Conservation (phyloP, 2,329 filamentous ascomycete species). For the Pleurostoma richardsiae region DNA sequence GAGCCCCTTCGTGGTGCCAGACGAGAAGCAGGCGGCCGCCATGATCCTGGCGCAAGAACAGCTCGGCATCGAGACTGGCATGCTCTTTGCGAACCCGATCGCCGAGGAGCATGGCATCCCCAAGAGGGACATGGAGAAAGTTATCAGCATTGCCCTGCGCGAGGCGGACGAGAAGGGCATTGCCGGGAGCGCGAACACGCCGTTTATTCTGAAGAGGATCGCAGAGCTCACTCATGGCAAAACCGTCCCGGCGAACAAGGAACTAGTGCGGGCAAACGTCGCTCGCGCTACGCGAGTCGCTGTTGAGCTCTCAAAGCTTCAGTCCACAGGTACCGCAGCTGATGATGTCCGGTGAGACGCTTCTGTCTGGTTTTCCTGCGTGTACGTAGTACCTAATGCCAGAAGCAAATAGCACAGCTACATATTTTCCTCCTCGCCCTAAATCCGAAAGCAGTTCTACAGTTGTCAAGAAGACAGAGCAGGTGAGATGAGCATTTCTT, state of each 20-base stretch:
- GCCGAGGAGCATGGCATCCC: slow-evolving; percentile 66
- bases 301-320: slow-evolving; percentile 43
- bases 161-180: slow-evolving; percentile 62
- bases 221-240: slow-evolving; percentile 69
- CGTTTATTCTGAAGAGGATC: slow-evolving; percentile 75
- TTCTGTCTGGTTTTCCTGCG: not conserved
- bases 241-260: slow-evolving; percentile 70
- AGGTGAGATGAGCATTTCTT: too few relatives aligned
- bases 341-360: not conserved
- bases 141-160: slow-evolving; percentile 63
- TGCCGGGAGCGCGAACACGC: slow-evolving; percentile 74
- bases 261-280: slow-evolving; percentile 50
- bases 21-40: slow-evolving; percentile 80
- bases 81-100: slow-evolving; percentile 87
- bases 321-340: slow-evolving; percentile 16
- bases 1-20: slow-evolving; percentile 70
- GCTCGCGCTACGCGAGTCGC: slow-evolving; percentile 49
- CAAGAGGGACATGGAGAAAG: slow-evolving; percentile 62
- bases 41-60: slow-evolving; percentile 76
- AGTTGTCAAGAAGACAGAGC: too few relatives aligned
- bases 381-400: too few relatives aligned
- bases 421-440: too few relatives aligned
- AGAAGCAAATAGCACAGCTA: too few relatives aligned
- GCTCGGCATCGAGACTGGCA: slow-evolving; percentile 69
- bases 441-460: too few relatives aligned